These are phyloP conservation scores for Solanum piurae DNA, from an alignment of 257 asterid species.

Conservation along the genomic window DNA sequence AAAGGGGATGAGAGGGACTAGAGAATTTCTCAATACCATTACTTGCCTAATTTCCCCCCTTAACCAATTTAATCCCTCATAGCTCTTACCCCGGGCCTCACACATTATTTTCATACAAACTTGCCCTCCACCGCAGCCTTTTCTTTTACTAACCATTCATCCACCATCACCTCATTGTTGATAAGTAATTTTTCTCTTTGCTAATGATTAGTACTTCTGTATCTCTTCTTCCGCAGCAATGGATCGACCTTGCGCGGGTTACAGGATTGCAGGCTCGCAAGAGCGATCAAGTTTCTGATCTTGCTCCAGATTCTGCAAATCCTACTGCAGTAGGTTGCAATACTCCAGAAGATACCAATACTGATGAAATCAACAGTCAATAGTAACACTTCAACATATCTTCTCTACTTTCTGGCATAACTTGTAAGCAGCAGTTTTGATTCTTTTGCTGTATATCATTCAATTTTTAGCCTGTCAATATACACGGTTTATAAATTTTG, in stretches of 20 bases:
- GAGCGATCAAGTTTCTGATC: conserved; percentile 20
- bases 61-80: neutral
- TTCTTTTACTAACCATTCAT: neutral
- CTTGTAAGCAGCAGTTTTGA: conserved; percentile 7
- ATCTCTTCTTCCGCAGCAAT: conserved; percentile 57
- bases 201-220: conserved; percentile 7
- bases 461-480: neutral
- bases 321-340: conserved; percentile 42
- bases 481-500: neutral
- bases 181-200: neutral
- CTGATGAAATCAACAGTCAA: conserved; percentile 45
- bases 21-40: neutral
- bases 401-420: neutral
- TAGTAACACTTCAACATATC: conserved; percentile 8
- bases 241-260: conserved; percentile 87
- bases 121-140: neutral
- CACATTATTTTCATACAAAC: neutral
- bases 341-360: conserved; percentile 33
- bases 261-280: conserved; percentile 77
- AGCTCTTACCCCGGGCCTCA: neutral
- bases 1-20: neutral
- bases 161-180: neutral
- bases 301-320: conserved; percentile 32
- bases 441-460: neutral
- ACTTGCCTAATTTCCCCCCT: neutral